phyloP scores from a whole-genome alignment of 2,329 filamentous ascomycete species.

The Sporothrix brasiliensis region DNA sequence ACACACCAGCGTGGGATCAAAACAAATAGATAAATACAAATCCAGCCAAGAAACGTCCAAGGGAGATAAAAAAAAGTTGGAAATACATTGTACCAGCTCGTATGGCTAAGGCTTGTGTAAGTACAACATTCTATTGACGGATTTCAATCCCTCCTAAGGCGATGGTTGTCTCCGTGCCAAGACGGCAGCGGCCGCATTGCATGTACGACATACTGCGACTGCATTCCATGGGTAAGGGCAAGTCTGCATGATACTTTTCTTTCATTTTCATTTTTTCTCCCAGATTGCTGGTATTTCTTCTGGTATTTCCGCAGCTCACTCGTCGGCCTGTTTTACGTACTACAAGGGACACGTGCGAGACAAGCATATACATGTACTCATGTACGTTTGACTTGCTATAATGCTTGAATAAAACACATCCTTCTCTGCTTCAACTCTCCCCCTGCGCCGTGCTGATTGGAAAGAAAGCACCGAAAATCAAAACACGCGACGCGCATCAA shows the following conservation, averaged over 20 bases:
- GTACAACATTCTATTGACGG: background rate
- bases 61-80: too few species aligned
- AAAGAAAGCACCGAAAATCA: conserved; percentile 14
- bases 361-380: background rate
- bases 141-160: background rate
- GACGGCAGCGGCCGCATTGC: conserved; percentile 20
- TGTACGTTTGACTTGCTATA: background rate
- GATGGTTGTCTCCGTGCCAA: conserved; percentile 9
- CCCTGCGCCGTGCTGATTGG: conserved; percentile 13
- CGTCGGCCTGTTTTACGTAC: background rate
- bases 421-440: background rate
- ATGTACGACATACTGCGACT: background rate
- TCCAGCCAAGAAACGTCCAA: conserved; percentile 5
- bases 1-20: conserved; percentile 6
- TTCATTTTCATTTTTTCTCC: background rate
- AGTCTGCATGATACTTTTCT: background rate
- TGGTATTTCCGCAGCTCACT: background rate
- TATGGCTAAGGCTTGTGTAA: too few species aligned
- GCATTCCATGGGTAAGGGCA: background rate
- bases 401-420: background rate
- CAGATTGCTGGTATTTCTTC: background rate
- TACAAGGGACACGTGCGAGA: background rate
- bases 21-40: background rate
- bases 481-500: background rate
- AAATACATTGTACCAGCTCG: too few species aligned